phyloP scores from a whole-genome alignment of 2,329 filamentous ascomycete genomes.

The Botrytis sinoallii region DNA sequence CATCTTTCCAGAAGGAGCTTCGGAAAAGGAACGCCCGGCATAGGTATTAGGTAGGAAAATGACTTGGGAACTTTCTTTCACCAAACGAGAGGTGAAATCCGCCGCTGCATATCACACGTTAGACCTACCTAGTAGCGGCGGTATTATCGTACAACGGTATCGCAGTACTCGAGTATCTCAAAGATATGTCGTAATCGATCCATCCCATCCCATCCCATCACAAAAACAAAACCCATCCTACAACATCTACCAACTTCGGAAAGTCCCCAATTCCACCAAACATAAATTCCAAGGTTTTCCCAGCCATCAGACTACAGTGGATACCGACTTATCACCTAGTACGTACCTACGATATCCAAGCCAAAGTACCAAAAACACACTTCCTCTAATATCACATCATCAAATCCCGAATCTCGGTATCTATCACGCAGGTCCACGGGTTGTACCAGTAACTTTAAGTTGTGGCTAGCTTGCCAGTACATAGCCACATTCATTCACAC shows the following conservation, averaged over 20 bases:
- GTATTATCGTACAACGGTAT: neutral
- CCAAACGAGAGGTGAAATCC: neutral
- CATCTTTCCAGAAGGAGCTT: neutral
- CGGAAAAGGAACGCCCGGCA: neutral
- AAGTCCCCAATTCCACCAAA: neutral
- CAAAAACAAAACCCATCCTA: too few species aligned
- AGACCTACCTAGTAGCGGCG: too few species aligned
- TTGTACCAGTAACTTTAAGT: neutral
- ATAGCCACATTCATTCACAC: neutral
- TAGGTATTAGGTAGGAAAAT: neutral
- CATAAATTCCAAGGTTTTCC: neutral
- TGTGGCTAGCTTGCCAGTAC: neutral
- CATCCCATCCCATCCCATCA: neutral
- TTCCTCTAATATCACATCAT: neutral
- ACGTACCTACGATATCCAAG: too few species aligned
- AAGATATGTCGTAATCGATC: neutral
- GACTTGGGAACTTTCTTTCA: neutral
- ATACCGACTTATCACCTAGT: neutral
- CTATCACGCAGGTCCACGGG: too few species aligned
- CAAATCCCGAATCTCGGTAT: conserved; percentile 14
- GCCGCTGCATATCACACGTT: neutral
- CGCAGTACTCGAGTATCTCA: neutral
- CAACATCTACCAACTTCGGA: neutral
- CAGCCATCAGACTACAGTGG: neutral
- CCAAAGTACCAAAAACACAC: neutral